phyloP scores from a whole-genome alignment of 768 basidiomycete genomes.

The Clathrus columnatus region DNA sequence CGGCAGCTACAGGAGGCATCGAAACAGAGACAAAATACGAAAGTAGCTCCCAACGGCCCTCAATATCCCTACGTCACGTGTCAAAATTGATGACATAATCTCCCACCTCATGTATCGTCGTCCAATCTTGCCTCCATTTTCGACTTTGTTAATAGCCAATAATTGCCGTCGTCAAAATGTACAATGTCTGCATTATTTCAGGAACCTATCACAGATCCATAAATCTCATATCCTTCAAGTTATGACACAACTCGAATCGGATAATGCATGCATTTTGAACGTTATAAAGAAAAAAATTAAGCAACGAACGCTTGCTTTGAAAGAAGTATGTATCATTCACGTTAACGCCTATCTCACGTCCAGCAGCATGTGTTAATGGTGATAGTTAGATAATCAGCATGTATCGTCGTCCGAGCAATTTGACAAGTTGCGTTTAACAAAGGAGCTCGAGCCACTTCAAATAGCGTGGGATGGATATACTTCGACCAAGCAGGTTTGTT shows the following conservation, averaged over 20 bases:
- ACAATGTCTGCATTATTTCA: no score
- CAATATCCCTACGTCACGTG: no score
- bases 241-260: constrained; percentile 25
- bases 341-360: constrained; percentile 9
- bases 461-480: constrained; percentile 61
- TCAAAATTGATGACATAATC: no score
- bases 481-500: constrained; percentile 46
- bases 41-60: no score
- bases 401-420: constrained; percentile 51
- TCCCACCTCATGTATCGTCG: no score
- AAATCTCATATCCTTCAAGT: neutral
- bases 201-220: neutral
- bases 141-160: no score
- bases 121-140: no score
- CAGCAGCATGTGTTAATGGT: constrained; percentile 16
- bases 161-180: neutral
- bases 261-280: constrained; percentile 44
- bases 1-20: constrained; percentile 9
- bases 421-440: constrained; percentile 47
- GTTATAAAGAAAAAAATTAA: constrained; percentile 47
- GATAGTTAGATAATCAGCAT: constrained; percentile 23
- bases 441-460: constrained; percentile 60
- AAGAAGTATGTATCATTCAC: constrained; percentile 29
- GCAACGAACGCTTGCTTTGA: constrained; percentile 36
- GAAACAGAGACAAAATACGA: no score